Evolutionary conservation across 257 asterid species (phyloP).

Genomic region (Plectranthus barbatus): DNA sequence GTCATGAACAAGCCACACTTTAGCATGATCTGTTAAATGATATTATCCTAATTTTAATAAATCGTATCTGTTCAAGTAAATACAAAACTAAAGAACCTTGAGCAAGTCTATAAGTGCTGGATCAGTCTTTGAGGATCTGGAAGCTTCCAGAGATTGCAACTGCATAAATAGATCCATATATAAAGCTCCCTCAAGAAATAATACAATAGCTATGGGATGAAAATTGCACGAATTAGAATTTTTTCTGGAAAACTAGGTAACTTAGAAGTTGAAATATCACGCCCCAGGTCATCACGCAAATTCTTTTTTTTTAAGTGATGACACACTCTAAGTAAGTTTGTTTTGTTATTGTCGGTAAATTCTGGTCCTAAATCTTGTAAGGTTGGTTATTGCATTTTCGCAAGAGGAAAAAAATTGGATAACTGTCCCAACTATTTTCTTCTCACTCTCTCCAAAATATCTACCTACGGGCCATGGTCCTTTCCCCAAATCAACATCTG

Average conservation of each 20-base stretch:
- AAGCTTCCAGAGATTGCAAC: constrained; percentile 62
- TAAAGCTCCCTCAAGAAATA: constrained; percentile 14
- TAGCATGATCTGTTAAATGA: constrained; percentile 3
- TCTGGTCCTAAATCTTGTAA: too few relatives aligned
- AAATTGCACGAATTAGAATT: neutral
- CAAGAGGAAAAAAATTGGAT: too few relatives aligned
- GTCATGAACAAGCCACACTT: constrained; percentile 21
- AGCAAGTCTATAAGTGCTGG: constrained; percentile 62
- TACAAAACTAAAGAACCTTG: constrained; percentile 35
- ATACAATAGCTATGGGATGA: neutral
- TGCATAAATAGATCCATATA: constrained; percentile 21
- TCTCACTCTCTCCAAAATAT: too few relatives aligned
- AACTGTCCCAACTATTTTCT: too few relatives aligned
- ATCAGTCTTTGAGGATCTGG: constrained; percentile 53
- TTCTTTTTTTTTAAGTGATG: constrained; percentile 2
- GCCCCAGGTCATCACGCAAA: constrained; percentile 4
- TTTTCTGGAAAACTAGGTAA: neutral
- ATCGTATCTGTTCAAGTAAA: constrained; percentile 1
- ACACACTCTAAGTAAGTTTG: neutral
- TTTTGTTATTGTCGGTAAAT: too few relatives aligned
- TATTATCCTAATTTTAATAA: neutral
- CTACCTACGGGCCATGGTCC: too few relatives aligned
- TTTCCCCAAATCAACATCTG: too few relatives aligned
- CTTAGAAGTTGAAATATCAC: neutral
- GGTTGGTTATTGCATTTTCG: too few relatives aligned